These are phyloP conservation scores for Xylaria sp. DNA, from an alignment of 495 filamentous ascomycete species.

Conservation along the genomic window DNA sequence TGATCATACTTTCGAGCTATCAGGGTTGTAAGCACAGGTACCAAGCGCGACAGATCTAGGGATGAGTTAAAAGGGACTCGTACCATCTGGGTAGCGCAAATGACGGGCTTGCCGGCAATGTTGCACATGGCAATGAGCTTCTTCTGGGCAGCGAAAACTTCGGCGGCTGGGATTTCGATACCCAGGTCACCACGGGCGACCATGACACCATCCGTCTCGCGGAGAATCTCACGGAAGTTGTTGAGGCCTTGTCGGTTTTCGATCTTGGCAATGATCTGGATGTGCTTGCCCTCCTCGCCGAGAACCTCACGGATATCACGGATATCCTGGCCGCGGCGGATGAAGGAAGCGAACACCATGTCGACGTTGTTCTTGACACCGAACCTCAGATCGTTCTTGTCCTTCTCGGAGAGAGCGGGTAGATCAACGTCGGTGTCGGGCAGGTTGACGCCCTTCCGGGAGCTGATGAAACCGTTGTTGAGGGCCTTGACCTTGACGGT, in stretches of 20 bases:
- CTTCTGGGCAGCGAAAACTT: conserved; percentile 99
- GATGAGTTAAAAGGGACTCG: background rate
- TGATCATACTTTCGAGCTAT: conserved; percentile 94
- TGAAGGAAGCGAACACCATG: conserved; percentile 99
- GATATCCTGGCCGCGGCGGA: conserved; percentile 91
- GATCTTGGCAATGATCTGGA: conserved; percentile 99
- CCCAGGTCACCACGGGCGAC: conserved; percentile 98
- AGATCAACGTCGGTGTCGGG: conserved; percentile 99
- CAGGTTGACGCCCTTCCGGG: conserved; percentile 97
- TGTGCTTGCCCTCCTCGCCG: conserved; percentile 90
- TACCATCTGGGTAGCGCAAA: conserved; percentile 74
- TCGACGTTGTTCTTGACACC: conserved; percentile 98
- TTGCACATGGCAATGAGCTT: conserved; percentile 99
- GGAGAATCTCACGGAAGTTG: conserved; percentile 98
- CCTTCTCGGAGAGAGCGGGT: conserved; percentile 97
- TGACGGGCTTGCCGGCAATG: conserved; percentile 97
- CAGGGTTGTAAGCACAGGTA: conserved; percentile 52
- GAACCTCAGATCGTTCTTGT: conserved; percentile 89
- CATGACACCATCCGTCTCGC: conserved; percentile 98
- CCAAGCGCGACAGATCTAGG: conserved; percentile 32
- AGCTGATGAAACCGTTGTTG: conserved; percentile 98
- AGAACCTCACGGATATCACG: conserved; percentile 88
- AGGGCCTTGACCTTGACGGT: conserved; percentile 82
- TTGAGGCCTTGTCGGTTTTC: conserved; percentile 98
- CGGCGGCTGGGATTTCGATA: conserved; percentile 97